These are phyloP conservation scores for Penstemon barbatus DNA, from an alignment of 257 asterid species.

Conservation along the genomic window DNA sequence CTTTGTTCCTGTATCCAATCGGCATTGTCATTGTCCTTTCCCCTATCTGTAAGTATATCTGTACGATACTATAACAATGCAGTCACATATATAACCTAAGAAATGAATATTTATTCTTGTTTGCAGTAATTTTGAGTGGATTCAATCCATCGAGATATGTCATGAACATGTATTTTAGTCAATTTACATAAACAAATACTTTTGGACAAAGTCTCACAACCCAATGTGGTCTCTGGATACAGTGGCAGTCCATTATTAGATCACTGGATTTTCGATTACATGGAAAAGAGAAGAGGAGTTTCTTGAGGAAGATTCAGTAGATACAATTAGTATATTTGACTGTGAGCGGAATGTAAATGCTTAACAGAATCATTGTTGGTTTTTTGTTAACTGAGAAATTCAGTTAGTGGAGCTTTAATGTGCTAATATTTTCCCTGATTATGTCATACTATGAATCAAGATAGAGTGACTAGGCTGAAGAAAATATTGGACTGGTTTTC, in stretches of 20 bases:
- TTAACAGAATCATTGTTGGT: constrained; percentile 12
- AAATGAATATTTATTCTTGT: constrained; percentile 14
- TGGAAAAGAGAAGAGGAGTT: constrained; percentile 14
- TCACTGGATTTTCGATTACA: constrained; percentile 13
- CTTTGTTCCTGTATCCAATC: constrained; percentile 90
- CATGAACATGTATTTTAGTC: constrained; percentile 88
- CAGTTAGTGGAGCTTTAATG: constrained; percentile 29
- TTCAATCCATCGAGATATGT: constrained; percentile 93
- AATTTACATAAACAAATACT: constrained; percentile 38
- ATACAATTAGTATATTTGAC: constrained; percentile 21
- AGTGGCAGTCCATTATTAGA: constrained; percentile 3
- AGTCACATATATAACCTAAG: constrained; percentile 1
- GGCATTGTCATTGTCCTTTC: constrained; percentile 73
- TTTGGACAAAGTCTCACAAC: constrained; percentile 24
- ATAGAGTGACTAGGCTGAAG: constrained; percentile 22
- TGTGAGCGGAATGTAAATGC: constrained; percentile 29
- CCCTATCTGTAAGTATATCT: constrained; percentile 57
- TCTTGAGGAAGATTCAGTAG: constrained; percentile 29
- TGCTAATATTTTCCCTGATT: constrained; percentile 29
- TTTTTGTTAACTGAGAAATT: constrained; percentile 26
- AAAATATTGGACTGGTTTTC: constrained; percentile 1
- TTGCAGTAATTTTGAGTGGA: constrained; percentile 84
- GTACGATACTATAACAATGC: background rate
- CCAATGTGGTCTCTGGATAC: constrained; percentile 28
- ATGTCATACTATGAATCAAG: constrained; percentile 10